Evolutionary conservation across 352 stramenopile genomes (phyloP).

Genomic region (Phytopythium mirpurense): DNA sequence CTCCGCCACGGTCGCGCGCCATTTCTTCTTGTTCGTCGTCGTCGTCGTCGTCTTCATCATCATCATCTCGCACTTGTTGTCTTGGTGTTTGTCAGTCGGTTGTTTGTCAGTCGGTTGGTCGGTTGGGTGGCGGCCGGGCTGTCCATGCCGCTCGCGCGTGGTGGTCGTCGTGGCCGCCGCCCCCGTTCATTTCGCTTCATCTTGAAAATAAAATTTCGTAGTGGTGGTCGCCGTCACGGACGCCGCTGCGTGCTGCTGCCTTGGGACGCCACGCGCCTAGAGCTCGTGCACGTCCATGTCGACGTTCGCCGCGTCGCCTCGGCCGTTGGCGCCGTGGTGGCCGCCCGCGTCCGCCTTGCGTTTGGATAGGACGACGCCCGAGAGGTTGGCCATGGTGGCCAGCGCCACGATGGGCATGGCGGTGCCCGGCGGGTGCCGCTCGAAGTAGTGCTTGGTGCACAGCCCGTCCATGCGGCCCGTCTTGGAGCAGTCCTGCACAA

Average conservation of each 20-base stretch:
- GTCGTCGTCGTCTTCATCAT: not conserved
- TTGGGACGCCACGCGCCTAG: not conserved
- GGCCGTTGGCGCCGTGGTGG: not conserved
- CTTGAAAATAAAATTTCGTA: conserved; percentile 11
- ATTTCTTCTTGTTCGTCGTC: not conserved
- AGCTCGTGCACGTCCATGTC: conserved; percentile 1
- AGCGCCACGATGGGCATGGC: not conserved
- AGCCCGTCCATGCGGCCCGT: conserved; percentile 77
- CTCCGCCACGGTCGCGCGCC: conserved; percentile 2
- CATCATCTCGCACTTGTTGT: no score
- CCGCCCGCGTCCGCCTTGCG: not conserved
- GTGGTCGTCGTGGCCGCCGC: no score
- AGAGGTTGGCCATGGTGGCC: conserved; percentile 6
- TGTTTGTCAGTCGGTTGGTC: no score
- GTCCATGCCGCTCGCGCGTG: no score
- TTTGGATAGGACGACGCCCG: conserved; percentile 4
- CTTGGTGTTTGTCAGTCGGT: no score
- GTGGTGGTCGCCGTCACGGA: not conserved
- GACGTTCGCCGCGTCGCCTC: not conserved
- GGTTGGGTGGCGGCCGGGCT: no score
- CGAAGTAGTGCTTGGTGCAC: conserved; percentile 85
- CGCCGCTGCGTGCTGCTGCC: no score
- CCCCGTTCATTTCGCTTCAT: conserved; percentile 2
- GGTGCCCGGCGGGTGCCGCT: conserved; percentile 46
- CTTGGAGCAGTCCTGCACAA: conserved; percentile 76